Percentiles rank a stretch among this genome's conserved stretches.
Evolutionary conservation across 2,329 filamentous ascomycete genomes (phyloP).

Genomic region (Calcarisporium arbuscula): DNA sequence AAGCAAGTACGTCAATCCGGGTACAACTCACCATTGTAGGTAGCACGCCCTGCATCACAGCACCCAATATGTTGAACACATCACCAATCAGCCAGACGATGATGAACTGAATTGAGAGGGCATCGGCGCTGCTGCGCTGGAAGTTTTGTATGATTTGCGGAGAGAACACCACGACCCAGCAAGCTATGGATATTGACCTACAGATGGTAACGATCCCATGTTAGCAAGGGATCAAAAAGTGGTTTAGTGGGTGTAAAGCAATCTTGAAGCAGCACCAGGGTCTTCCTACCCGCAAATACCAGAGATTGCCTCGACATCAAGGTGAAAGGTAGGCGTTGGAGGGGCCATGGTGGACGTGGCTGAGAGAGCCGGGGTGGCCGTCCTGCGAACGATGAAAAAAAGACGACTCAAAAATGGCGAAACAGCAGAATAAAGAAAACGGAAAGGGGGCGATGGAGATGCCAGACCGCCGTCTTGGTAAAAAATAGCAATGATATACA

Average conservation of each 20-base stretch:
- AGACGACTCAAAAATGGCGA: no score
- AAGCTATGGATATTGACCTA: slow-evolving; percentile 91
- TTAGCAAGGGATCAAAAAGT: slow-evolving; percentile 4
- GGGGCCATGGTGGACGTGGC: slow-evolving; percentile 41
- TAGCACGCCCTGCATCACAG: slow-evolving; percentile 81
- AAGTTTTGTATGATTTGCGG: slow-evolving; percentile 97
- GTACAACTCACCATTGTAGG: slow-evolving; percentile 69
- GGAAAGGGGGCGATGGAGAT: no score
- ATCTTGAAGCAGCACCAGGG: no score
- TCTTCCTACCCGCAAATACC: slow-evolving; percentile 84
- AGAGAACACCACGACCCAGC: slow-evolving; percentile 96
- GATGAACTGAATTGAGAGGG: slow-evolving; percentile 84
- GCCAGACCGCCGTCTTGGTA: no score
- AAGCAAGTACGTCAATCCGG: background rate
- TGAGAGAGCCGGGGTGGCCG: no score
- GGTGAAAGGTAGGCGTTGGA: slow-evolving; percentile 51
- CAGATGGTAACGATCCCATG: background rate
- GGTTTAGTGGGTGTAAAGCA: background rate
- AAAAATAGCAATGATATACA: no score
- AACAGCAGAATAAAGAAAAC: no score
- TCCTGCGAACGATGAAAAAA: no score
- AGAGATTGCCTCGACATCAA: slow-evolving; percentile 85
- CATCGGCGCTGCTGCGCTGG: slow-evolving; percentile 75
- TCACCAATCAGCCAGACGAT: slow-evolving; percentile 90
- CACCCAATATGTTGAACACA: slow-evolving; percentile 95